Base-by-base conservation (phyloP, 2,329 filamentous ascomycete genomes). In the Paecilomyces fulvus region DNA sequence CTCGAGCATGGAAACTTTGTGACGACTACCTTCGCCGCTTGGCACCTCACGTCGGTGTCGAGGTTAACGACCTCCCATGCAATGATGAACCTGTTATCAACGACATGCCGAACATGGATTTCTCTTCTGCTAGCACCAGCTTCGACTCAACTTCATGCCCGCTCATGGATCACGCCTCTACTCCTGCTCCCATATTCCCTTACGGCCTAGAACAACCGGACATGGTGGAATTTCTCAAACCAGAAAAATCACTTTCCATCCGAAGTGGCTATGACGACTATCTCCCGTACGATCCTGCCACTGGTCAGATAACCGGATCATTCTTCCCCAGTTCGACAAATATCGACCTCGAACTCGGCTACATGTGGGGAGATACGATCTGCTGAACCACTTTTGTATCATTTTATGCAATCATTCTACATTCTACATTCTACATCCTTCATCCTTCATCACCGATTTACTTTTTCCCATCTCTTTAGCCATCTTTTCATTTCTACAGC, bases 251-350 rank as follows among this genome's bases (percentile, higher is more conserved):
- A 11, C 17, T 61, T 6, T 56, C 65, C 8, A 60, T 53, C 6
- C 56, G 57, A n/a, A 66, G 62, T 54, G 54, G 56, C 1, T 69
- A 63, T 48, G 70, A 72, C 12, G 65, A 66, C 21, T 66, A 64
- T 46, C 61, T 72, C 28, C 70, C 70, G 1, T 72, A 68, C 30
- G 70, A 73, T 54, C 65, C 70, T 20, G 61, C 57, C 49, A 72
- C 69, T 1, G 70, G 70, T 20, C 69, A 72, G 51, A 66, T 73
- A 0, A 71, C 69, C 0, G 69, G 69, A n/a, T 71, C 69, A 4
- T 71, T 73, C 54, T 73, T 73, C 58, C 70, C 69, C n/a, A 52
- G 60, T 6, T 63, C 60, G 21, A 52, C 59, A 4, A 67, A 64
- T 25, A 48, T 71, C 25, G 69, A 71, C 37, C 55, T 71, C 49